Conservation (phyloP, 2,329 filamentous ascomycete genomes). For the Ophiosphaerella narmari region DNA sequence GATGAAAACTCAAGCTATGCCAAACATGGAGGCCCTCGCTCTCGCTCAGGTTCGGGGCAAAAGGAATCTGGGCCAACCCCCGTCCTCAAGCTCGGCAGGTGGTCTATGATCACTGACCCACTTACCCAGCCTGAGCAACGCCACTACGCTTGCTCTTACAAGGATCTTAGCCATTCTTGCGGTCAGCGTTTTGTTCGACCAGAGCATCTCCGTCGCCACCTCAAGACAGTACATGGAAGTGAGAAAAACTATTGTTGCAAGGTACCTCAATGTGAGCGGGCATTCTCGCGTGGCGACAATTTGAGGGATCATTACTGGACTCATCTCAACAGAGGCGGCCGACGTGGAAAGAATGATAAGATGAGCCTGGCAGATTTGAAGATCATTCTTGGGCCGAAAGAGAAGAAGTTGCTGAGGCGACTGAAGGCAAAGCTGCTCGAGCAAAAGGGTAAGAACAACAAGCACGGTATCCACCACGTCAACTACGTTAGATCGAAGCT, state of each 20-base stretch:
- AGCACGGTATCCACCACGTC: background rate
- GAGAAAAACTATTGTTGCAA: constrained; percentile 11
- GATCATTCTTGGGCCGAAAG: constrained; percentile 19
- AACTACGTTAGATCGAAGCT: background rate
- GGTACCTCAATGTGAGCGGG: constrained; percentile 13
- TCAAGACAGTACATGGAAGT: constrained; percentile 20
- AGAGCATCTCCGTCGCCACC: constrained; percentile 30
- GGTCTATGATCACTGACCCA: constrained; percentile 3
- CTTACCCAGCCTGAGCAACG: constrained; percentile 9
- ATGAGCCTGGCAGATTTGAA: constrained; percentile 18
- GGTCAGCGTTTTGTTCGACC: constrained; percentile 16
- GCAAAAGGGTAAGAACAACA: background rate
- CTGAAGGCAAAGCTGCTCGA: constrained; percentile 14
- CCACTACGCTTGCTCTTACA: constrained; percentile 10
- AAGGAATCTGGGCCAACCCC: background rate
- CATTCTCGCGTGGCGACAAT: constrained; percentile 30
- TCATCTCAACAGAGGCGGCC: constrained; percentile 23
- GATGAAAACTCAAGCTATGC: constrained; percentile 1
- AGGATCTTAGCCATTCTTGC: constrained; percentile 3
- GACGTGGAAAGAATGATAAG: constrained; percentile 23
- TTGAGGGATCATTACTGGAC: constrained; percentile 32
- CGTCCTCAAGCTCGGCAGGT: constrained; percentile 20
- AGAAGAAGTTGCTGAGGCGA: constrained; percentile 14
- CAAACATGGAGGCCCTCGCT: background rate
- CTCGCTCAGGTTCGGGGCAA: background rate